Conservation (phyloP, 768 basidiomycete species). For the Hygrophorus pudorinus region DNA sequence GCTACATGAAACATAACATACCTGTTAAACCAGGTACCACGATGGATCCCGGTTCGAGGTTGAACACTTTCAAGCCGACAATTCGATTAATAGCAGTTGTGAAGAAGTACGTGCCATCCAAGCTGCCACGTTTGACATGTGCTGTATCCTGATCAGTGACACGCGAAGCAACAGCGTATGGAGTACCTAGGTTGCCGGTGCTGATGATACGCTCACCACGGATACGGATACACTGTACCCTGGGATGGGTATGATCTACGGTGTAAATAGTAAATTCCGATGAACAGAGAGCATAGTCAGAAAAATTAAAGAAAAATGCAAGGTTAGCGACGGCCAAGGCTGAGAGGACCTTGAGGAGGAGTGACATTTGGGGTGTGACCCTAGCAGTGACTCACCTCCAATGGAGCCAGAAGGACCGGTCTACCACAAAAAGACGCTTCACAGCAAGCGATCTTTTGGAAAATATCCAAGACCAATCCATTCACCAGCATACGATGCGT, state of each 20-base stretch:
- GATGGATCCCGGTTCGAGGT: constrained; percentile 25
- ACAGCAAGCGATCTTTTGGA: constrained; percentile 60
- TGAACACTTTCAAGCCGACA: constrained; percentile 6
- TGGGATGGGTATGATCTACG: constrained; percentile 42
- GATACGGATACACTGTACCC: constrained; percentile 55
- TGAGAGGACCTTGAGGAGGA: constrained; percentile 3
- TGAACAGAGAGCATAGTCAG: constrained; percentile 50
- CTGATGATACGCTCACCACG: constrained; percentile 35
- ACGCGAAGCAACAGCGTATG: neutral
- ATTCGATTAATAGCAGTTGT: neutral
- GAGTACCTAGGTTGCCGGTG: constrained; percentile 37
- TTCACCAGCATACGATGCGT: constrained; percentile 74
- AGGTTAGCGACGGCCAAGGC: neutral
- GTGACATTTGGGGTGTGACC: neutral
- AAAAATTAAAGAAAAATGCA: neutral
- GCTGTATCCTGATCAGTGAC: neutral
- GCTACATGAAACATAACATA: constrained; percentile 15
- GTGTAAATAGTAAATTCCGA: constrained; percentile 50
- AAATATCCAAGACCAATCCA: constrained; percentile 53
- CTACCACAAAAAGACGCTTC: constrained; percentile 27
- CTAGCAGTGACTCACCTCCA: neutral
- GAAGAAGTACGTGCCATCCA: neutral
- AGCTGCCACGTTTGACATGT: neutral
- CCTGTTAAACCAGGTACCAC: constrained; percentile 71
- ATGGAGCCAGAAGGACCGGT: neutral